Percentiles rank a stretch among this genome's conserved stretches.
Conservation (phyloP, 2,329 filamentous ascomycete genomes). For the Aspergillus brasiliensis region DNA sequence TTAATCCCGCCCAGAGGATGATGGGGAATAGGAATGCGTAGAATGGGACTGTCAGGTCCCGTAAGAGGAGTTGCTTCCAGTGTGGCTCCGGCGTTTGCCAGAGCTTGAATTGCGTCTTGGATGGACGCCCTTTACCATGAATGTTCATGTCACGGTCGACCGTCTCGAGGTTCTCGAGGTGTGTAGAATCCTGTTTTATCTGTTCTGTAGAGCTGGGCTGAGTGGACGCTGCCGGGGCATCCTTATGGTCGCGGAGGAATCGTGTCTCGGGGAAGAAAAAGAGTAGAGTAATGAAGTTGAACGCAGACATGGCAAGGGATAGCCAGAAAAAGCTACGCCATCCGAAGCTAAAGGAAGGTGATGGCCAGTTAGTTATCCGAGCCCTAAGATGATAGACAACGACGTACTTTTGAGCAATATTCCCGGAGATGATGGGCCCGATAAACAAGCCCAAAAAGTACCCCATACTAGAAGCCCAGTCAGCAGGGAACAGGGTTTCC, state of each 20-base stretch:
- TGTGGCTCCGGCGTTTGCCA: not conserved
- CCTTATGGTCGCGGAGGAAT: not conserved
- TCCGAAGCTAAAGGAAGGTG: not conserved
- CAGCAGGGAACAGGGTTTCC: not conserved
- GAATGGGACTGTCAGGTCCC: not conserved
- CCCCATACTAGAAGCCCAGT: not conserved
- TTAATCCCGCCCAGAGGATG: slow-evolving; percentile 7
- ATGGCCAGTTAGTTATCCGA: not conserved
- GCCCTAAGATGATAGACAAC: not conserved
- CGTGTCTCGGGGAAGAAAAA: not conserved
- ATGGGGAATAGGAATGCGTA: slow-evolving; percentile 4
- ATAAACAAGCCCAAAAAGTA: slow-evolving; percentile 10
- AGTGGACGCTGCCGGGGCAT: not conserved
- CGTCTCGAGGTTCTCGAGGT: not conserved
- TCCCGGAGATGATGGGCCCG: slow-evolving; percentile 9
- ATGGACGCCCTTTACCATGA: slow-evolving; percentile 4
- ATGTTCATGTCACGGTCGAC: not conserved
- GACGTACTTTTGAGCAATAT: slow-evolving; percentile 9
- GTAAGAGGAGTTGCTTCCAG: slow-evolving; percentile 6
- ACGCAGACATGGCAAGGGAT: not conserved
- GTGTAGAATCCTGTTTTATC: not conserved
- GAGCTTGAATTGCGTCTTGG: not conserved
- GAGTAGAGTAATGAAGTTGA: not conserved
- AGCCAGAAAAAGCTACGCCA: not conserved
- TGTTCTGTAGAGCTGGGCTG: not conserved